phyloP scores from a whole-genome alignment of 192 early-diverging fungal species.

The Allomyces macrogynus region DNA sequence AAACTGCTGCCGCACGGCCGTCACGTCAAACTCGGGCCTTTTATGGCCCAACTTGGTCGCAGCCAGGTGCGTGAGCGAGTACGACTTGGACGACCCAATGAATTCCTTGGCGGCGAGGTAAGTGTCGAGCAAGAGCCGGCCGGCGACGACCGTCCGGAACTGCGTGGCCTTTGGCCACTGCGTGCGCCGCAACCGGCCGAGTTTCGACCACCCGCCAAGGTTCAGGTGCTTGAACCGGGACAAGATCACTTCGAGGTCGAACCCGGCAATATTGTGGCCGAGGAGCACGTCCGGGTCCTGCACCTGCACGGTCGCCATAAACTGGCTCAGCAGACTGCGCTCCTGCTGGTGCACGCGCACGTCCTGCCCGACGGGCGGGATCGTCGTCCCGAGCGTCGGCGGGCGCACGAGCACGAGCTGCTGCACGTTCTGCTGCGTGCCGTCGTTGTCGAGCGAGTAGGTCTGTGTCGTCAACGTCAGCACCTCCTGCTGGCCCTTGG shows the following conservation, averaged over 20 bases:
- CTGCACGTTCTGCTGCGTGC: background rate
- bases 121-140: constrained; percentile 84
- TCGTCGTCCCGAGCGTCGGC: background rate
- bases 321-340: constrained; percentile 1
- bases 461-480: background rate
- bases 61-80: constrained; percentile 58
- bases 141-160: constrained; percentile 57
- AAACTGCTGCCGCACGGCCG: constrained; percentile 53
- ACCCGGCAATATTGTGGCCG: constrained; percentile 92
- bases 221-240: constrained; percentile 77
- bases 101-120: constrained; percentile 72
- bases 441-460: background rate
- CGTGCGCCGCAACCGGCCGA: constrained; percentile 66
- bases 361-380: no score
- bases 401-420: background rate
- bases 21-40: constrained; percentile 67
- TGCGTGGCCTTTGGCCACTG: constrained; percentile 15
- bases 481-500: constrained; percentile 1
- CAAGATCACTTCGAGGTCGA: constrained; percentile 78
- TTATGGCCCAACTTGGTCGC: constrained; percentile 49
- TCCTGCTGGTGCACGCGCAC: background rate
- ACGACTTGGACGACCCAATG: constrained; percentile 56
- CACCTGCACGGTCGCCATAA: constrained; percentile 41
- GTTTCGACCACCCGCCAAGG: constrained; percentile 58
- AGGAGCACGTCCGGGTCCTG: constrained; percentile 84